Evolutionary conservation across 2,329 filamentous ascomycete species (phyloP).

Genomic region (Sporothrix brunneoviolacea): DNA sequence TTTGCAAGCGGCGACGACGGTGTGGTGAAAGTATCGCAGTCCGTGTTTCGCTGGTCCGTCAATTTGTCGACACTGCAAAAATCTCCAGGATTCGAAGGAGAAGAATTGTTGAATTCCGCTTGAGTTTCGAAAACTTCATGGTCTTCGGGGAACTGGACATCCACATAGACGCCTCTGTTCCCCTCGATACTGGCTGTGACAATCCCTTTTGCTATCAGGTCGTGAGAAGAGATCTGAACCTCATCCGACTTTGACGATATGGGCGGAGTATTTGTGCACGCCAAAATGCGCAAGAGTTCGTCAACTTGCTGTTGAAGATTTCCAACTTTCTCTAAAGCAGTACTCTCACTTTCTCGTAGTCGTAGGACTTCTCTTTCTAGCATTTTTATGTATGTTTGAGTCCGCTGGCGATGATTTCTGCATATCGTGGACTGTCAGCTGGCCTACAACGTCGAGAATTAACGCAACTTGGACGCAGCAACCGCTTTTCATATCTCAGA

Average conservation of each 20-base stretch:
- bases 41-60: no score
- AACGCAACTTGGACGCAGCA: no score
- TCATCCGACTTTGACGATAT: not conserved
- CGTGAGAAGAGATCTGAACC: not conserved
- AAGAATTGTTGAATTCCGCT: no score
- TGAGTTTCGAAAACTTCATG: no score
- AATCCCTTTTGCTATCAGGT: not conserved
- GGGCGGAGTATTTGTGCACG: not conserved
- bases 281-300: not conserved
- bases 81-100: no score
- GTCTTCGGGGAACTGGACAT: not conserved
- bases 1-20: no score
- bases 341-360: constrained; percentile 1
- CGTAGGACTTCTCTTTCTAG: constrained; percentile 5
- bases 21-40: no score
- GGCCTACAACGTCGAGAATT: not conserved
- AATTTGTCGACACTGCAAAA: no score
- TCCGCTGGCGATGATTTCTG: constrained; percentile 3
- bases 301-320: not conserved
- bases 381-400: constrained; percentile 9
- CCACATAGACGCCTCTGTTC: not conserved
- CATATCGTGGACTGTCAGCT: not conserved
- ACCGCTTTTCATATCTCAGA: not conserved
- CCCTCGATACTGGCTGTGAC: not conserved
- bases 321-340: not conserved